A percentile compares a stretch with the other conserved stretches of the same genome.
phyloP scores from a whole-genome alignment of 2,329 filamentous ascomycete species.

The Beauveria medogensis region DNA sequence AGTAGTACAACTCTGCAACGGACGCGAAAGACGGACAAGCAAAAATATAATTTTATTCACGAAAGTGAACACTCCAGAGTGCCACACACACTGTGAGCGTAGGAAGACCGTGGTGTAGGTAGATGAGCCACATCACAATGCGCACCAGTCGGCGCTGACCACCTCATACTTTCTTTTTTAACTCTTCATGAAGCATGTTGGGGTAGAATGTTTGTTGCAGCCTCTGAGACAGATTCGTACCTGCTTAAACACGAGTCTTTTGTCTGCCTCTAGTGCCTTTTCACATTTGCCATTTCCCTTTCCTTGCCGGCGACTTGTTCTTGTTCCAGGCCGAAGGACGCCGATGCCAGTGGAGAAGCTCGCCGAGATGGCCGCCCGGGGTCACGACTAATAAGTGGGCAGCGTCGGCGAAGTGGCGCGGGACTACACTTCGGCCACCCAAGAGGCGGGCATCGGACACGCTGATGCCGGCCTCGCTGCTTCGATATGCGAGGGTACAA shows the following conservation, averaged over 20 bases:
- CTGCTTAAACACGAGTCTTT: too few species aligned
- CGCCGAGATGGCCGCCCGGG: neutral
- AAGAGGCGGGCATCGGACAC: neutral
- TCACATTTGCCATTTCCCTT: neutral
- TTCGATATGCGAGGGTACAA: neutral
- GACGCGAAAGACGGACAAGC: slow-evolving; percentile 7
- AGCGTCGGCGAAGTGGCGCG: neutral
- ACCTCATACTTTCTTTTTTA: neutral
- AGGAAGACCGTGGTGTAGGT: neutral
- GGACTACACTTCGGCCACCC: neutral
- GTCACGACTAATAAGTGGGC: neutral
- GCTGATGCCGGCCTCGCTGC: neutral
- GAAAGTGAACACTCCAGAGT: neutral
- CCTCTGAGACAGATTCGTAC: too few species aligned
- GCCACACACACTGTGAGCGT: neutral
- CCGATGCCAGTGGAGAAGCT: neutral
- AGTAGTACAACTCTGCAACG: neutral
- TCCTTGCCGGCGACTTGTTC: neutral
- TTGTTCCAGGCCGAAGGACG: neutral
- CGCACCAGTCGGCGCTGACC: neutral
- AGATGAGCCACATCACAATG: neutral
- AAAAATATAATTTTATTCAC: neutral
- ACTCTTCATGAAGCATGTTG: neutral
- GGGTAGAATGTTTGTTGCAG: neutral
- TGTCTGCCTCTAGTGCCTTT: neutral